phyloP scores from a whole-genome alignment of 768 basidiomycete species.

The Exsudoporus frostii region DNA sequence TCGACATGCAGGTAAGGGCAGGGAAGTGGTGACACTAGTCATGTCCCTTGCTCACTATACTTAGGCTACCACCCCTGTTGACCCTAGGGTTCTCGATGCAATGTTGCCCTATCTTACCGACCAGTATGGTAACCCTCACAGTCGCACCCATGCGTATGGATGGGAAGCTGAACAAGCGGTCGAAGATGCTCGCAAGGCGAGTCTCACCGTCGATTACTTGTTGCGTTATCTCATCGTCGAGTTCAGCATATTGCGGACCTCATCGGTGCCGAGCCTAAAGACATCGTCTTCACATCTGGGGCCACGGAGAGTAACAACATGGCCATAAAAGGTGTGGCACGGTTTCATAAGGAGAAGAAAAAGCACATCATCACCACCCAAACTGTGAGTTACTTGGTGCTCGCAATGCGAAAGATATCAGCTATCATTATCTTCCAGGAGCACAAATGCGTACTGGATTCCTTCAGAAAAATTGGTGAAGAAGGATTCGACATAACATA shows the following conservation, averaged over 20 bases:
- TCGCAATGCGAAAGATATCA: not conserved
- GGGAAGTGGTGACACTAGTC: not conserved
- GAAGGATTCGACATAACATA: slow-evolving; percentile 99
- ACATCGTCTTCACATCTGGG: slow-evolving; percentile 95
- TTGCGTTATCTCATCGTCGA: not conserved
- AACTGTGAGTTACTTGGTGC: slow-evolving; percentile 54
- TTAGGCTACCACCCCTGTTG: slow-evolving; percentile 95
- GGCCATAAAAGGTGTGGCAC: slow-evolving; percentile 94
- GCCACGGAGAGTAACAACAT: slow-evolving; percentile 99
- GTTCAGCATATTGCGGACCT: slow-evolving; percentile 82
- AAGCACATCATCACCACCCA: slow-evolving; percentile 92
- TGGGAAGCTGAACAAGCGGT: slow-evolving; percentile 98
- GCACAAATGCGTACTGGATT: slow-evolving; percentile 99
- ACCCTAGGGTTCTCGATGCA: slow-evolving; percentile 93
- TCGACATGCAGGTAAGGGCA: slow-evolving; percentile 87
- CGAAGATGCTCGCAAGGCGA: slow-evolving; percentile 84
- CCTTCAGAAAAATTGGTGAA: slow-evolving; percentile 90
- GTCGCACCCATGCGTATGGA: slow-evolving; percentile 96
- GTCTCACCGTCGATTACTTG: slow-evolving; percentile 9
- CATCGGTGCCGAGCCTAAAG: slow-evolving; percentile 92
- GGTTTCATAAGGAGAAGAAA: slow-evolving; percentile 92
- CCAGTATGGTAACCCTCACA: slow-evolving; percentile 97
- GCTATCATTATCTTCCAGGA: slow-evolving; percentile 51
- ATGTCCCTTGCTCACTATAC: slow-evolving; percentile 5
- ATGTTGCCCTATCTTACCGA: slow-evolving; percentile 97